Evolutionary conservation across 1,284 basidiomycete genomes (phyloP).

Genomic region (Tilletia caries): DNA sequence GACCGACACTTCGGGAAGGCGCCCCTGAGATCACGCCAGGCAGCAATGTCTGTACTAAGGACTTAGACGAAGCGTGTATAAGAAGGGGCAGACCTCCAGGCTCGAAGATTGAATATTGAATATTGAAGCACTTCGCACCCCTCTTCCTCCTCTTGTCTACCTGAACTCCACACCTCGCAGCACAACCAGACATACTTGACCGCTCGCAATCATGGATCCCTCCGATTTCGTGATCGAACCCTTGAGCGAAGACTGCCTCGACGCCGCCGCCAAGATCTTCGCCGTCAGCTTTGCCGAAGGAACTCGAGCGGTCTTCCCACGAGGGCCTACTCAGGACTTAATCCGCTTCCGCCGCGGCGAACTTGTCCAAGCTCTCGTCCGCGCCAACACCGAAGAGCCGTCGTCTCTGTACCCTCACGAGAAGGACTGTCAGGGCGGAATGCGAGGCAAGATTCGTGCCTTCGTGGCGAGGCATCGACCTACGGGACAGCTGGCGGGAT

Average conservation of each 20-base stretch:
- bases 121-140: too few species aligned
- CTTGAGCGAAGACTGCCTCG: not conserved
- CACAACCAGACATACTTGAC: too few species aligned
- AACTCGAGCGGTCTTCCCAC: not conserved
- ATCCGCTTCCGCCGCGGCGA: not conserved
- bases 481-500: not conserved
- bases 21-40: too few species aligned
- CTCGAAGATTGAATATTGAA: too few species aligned
- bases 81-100: too few species aligned
- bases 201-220: not conserved
- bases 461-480: not conserved
- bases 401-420: not conserved
- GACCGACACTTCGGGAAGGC: too few species aligned
- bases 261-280: not conserved
- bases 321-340: not conserved
- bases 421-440: not conserved
- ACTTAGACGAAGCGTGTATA: too few species aligned
- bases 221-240: not conserved
- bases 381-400: not conserved
- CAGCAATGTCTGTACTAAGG: too few species aligned
- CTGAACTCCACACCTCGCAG: too few species aligned
- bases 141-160: too few species aligned
- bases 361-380: not conserved
- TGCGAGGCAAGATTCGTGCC: conserved; percentile 1
- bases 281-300: not conserved